Percentiles rank a stretch among this genome's conserved stretches.
These are phyloP conservation scores for Phialophora macrospora DNA, from an alignment of 2,329 filamentous ascomycete species.

Conservation along the genomic window DNA sequence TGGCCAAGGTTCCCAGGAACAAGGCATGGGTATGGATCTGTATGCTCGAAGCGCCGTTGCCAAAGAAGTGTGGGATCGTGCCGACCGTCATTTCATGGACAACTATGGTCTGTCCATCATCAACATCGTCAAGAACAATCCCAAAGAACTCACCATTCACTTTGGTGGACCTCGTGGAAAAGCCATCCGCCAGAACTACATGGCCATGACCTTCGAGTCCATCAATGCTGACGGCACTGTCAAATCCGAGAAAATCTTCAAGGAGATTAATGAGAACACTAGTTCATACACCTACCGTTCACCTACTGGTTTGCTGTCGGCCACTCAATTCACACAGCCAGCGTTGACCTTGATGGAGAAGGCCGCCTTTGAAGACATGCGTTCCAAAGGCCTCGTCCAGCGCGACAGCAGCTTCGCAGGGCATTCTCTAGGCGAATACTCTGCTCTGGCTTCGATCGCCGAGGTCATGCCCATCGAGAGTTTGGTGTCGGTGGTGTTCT, in stretches of 20 bases:
- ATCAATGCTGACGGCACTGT: constrained; percentile 87
- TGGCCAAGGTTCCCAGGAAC: constrained; percentile 96
- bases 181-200: constrained; percentile 98
- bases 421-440: constrained; percentile 98
- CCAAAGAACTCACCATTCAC: constrained; percentile 97
- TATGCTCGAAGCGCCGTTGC: constrained; percentile 93
- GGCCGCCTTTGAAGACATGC: constrained; percentile 99
- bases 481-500: constrained; percentile 97
- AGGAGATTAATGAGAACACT: constrained; percentile 90
- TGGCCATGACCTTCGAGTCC: constrained; percentile 99
- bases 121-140: constrained; percentile 99
- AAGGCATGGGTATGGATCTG: constrained; percentile 99
- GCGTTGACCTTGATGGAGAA: constrained; percentile 99
- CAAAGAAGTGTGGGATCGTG: constrained; percentile 96
- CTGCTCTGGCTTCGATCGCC: constrained; percentile 89
- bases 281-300: constrained; percentile 97
- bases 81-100: constrained; percentile 97
- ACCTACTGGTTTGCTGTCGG: constrained; percentile 89
- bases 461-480: constrained; percentile 99
- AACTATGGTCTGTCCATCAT: constrained; percentile 99
- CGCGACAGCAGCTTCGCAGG: constrained; percentile 96
- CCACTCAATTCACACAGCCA: constrained; percentile 97
- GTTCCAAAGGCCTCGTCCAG: constrained; percentile 92
- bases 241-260: constrained; percentile 99
- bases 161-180: constrained; percentile 97